phyloP scores from a whole-genome alignment of 345 rosid species.

The Acer campestre region DNA sequence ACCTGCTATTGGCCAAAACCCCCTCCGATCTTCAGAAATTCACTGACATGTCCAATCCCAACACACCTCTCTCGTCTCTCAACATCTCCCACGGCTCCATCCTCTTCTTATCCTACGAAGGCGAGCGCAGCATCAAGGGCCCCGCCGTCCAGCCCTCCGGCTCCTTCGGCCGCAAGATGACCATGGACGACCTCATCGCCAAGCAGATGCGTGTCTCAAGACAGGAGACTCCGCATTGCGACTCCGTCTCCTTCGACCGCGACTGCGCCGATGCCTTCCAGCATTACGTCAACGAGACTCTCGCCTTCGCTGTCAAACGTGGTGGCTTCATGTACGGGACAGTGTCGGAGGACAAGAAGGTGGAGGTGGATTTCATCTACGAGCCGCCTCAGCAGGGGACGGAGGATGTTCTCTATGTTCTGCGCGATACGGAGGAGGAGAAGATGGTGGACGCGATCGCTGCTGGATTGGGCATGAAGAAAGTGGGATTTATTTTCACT shows the following conservation, averaged over 20 bases:
- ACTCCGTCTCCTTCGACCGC: constrained; percentile 82
- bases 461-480: constrained; percentile 78
- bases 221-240: constrained; percentile 84
- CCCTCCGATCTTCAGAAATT: constrained; percentile 52
- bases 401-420: constrained; percentile 55
- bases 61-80: constrained; percentile 57
- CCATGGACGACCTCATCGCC: constrained; percentile 90
- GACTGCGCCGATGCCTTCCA: constrained; percentile 81
- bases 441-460: constrained; percentile 79
- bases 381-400: constrained; percentile 91
- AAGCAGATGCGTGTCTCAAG: constrained; percentile 82
- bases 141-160: constrained; percentile 74
- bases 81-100: constrained; percentile 75
- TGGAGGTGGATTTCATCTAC: constrained; percentile 84
- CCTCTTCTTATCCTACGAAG: constrained; percentile 71
- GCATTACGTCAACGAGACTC: constrained; percentile 67
- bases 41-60: constrained; percentile 72
- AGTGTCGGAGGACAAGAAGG: constrained; percentile 73
- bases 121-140: constrained; percentile 68
- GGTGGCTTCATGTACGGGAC: constrained; percentile 94
- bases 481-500: constrained; percentile 79
- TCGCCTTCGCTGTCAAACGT: constrained; percentile 81
- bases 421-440: constrained; percentile 73
- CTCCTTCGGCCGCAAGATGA: constrained; percentile 96
- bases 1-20: constrained; percentile 72